phyloP scores from a whole-genome alignment of 768 basidiomycete genomes.

The Galerina marginata region DNA sequence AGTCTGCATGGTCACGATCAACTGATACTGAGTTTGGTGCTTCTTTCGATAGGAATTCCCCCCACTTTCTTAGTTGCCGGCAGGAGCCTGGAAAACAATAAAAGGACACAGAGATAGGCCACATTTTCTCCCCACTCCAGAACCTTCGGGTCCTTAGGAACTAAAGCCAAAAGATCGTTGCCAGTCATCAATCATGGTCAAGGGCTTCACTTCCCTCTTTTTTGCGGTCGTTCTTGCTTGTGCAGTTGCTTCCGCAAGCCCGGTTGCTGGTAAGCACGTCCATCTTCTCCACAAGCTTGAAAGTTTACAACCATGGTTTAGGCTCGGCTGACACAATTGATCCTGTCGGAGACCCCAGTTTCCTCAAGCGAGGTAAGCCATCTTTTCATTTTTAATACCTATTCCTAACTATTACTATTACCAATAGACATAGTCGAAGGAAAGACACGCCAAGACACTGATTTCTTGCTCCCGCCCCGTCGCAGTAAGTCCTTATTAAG shows the following conservation, averaged over 20 bases:
- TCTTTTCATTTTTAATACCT: too few species aligned
- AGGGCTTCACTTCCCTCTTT: not conserved
- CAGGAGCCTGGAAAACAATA: not conserved
- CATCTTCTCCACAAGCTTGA: not conserved
- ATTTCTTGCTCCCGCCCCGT: too few species aligned
- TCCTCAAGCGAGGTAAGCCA: not conserved
- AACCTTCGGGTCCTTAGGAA: too few species aligned
- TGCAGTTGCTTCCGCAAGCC: not conserved
- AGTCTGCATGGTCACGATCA: not conserved
- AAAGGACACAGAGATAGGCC: not conserved
- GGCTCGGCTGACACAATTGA: not conserved
- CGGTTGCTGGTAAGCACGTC: not conserved
- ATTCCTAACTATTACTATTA: too few species aligned
- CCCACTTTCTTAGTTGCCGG: not conserved
- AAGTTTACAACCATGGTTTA: not conserved
- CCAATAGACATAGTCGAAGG: too few species aligned
- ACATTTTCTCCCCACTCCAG: not conserved
- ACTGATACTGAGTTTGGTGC: not conserved
- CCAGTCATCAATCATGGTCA: not conserved
- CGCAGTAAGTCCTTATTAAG: too few species aligned
- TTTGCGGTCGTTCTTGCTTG: not conserved
- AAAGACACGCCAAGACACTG: too few species aligned
- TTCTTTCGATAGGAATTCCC: constrained; percentile 1
- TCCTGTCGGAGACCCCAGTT: not conserved
- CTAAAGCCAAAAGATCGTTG: not conserved